Evolutionary conservation across 1,139 yeast species (phyloP).

Genomic region (Yamadazyma mexicana): DNA sequence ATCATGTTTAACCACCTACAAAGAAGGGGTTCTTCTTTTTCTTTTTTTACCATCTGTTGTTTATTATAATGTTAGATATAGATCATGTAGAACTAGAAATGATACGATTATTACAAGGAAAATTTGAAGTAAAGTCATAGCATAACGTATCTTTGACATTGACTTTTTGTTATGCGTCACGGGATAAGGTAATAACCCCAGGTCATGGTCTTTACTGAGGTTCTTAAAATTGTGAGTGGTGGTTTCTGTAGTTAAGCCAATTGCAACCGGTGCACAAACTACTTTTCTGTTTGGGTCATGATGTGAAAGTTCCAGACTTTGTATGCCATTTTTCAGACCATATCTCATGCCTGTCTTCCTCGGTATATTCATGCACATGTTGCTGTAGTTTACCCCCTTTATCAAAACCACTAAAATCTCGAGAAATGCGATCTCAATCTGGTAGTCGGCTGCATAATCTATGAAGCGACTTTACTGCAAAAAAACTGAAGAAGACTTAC

Average conservation of each 20-base stretch:
- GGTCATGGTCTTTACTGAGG: too few relatives aligned
- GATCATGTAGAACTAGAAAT: background rate
- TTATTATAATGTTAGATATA: constrained; percentile 1
- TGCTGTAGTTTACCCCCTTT: constrained; percentile 1
- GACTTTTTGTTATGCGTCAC: background rate
- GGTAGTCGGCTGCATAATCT: background rate
- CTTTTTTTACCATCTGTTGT: background rate
- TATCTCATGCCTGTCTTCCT: too few relatives aligned
- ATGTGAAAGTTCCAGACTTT: too few relatives aligned
- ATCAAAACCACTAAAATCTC: constrained; percentile 1
- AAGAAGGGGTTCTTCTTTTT: background rate
- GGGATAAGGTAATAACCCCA: background rate
- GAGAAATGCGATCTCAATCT: background rate
- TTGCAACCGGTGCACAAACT: background rate
- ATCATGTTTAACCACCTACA: constrained; percentile 3
- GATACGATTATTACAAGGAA: background rate
- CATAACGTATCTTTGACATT: background rate
- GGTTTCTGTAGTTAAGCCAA: too few relatives aligned
- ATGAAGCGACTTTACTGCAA: background rate
- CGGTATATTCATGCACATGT: constrained; percentile 1
- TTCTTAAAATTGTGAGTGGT: too few relatives aligned
- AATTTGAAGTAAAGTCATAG: background rate
- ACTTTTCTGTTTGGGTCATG: too few relatives aligned
- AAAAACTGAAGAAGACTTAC: background rate
- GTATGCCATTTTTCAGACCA: too few relatives aligned